Conservation (phyloP, 1,284 basidiomycete species). For the Ceratobasidium sp. region DNA sequence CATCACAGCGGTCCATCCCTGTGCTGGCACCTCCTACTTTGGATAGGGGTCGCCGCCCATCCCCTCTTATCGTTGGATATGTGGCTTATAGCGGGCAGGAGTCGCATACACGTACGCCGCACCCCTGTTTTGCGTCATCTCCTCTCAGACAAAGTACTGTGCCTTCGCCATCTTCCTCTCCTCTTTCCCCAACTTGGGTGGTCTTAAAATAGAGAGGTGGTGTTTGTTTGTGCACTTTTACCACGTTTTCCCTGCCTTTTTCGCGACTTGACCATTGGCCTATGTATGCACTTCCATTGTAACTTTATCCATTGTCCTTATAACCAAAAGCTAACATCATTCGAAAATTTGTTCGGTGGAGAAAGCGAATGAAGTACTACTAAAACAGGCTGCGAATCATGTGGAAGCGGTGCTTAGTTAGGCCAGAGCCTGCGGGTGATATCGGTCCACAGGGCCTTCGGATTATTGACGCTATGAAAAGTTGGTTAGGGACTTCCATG, state of each 20-base stretch:
- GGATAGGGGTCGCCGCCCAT: not conserved
- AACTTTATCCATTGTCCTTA: not conserved
- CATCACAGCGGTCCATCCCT: not conserved
- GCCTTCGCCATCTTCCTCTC: not conserved
- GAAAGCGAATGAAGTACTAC: too few relatives aligned
- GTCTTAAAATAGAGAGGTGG: not conserved
- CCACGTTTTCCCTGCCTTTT: not conserved
- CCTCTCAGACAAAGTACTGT: not conserved
- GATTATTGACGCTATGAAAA: constrained; percentile 24
- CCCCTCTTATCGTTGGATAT: not conserved
- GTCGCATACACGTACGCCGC: not conserved
- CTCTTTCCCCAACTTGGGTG: not conserved
- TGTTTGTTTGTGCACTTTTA: too few relatives aligned
- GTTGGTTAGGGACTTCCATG: not conserved
- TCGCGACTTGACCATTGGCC: too few relatives aligned
- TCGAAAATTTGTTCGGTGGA: too few relatives aligned
- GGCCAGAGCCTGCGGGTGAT: constrained; percentile 29
- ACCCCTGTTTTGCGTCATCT: constrained; percentile 9
- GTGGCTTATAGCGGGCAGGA: not conserved
- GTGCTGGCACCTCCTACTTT: not conserved
- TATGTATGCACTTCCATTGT: too few relatives aligned
- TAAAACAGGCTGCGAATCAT: not conserved
- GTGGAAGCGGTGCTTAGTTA: not conserved
- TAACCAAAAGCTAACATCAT: not conserved
- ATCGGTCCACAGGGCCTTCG: constrained; percentile 9